Conservation (phyloP, 2,329 filamentous ascomycete genomes). For the Aureobasidium sp. region DNA sequence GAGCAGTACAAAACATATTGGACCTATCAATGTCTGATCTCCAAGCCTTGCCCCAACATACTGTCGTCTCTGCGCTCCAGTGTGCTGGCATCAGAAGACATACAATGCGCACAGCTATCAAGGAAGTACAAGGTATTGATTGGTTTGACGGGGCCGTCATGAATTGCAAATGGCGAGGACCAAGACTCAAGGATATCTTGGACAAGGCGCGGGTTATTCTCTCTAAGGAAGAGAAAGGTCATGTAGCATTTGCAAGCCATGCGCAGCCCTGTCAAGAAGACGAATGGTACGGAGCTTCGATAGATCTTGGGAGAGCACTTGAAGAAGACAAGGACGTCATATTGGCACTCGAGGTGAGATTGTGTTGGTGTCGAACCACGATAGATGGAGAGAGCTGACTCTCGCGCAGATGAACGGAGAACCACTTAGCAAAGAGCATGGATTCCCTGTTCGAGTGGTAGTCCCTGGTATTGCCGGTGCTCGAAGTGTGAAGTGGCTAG, state of each 20-base stretch:
- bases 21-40: conserved; percentile 43
- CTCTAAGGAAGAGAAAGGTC: conserved; percentile 29
- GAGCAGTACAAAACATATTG: conserved; percentile 39
- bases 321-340: conserved; percentile 43
- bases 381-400: conserved; percentile 30
- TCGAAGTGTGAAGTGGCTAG: conserved; percentile 63
- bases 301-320: conserved; percentile 43
- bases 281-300: conserved; percentile 50
- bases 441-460: conserved; percentile 44
- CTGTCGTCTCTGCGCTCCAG: conserved; percentile 50
- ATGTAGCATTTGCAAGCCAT: conserved; percentile 52
- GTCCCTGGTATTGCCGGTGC: conserved; percentile 58
- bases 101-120: conserved; percentile 53
- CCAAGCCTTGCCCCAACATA: conserved; percentile 44
- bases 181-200: conserved; percentile 47
- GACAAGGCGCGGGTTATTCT: conserved; percentile 37
- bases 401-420: conserved; percentile 54
- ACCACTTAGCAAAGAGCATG: conserved; percentile 57
- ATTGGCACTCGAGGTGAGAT: conserved; percentile 49
- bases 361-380: conserved; percentile 42
- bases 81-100: conserved; percentile 56
- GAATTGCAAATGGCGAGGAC: conserved; percentile 53
- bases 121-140: conserved; percentile 53
- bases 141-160: conserved; percentile 55
- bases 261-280: conserved; percentile 49